Evolutionary conservation across 352 stramenopile species (phyloP).

Genomic region (Globisporangium polare): DNA sequence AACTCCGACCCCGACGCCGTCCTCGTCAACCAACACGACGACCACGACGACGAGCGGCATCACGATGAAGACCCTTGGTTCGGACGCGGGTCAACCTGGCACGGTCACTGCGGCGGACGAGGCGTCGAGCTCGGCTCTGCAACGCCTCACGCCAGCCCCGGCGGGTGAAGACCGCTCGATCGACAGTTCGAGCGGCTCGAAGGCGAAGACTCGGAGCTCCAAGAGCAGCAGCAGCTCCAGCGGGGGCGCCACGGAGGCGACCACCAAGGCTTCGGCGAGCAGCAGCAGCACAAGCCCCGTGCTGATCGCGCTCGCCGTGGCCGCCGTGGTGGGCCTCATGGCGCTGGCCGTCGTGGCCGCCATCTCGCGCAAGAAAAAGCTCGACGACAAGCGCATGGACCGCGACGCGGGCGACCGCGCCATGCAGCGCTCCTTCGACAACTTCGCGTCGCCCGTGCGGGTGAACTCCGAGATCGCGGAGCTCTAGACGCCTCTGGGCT

Average conservation of each 20-base stretch:
- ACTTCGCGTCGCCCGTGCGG: constrained; percentile 16
- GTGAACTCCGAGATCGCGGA: constrained; percentile 15
- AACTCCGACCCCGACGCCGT: neutral
- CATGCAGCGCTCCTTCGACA: constrained; percentile 18
- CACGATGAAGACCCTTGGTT: constrained; percentile 4
- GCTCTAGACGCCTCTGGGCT: constrained; percentile 1
- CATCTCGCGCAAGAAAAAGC: constrained; percentile 18
- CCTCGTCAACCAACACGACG: neutral
- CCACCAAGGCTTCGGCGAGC: constrained; percentile 6
- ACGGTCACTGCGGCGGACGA: constrained; percentile 10
- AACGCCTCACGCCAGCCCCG: constrained; percentile 1
- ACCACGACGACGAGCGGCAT: neutral
- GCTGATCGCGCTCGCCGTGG: constrained; percentile 16
- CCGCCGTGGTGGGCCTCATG: constrained; percentile 6
- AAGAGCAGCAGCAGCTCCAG: neutral
- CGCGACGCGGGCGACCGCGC: neutral
- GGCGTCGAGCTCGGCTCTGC: neutral
- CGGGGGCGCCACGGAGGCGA: constrained; percentile 6
- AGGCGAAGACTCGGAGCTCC: neutral
- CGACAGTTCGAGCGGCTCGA: neutral
- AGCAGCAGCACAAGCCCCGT: constrained; percentile 13
- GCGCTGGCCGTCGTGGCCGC: constrained; percentile 15
- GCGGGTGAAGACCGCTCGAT: neutral
- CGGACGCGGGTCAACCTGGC: constrained; percentile 1
- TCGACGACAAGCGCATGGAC: constrained; percentile 23